These are phyloP conservation scores for Leccinellum luteum DNA, from an alignment of 768 basidiomycete species.

Conservation along the genomic window DNA sequence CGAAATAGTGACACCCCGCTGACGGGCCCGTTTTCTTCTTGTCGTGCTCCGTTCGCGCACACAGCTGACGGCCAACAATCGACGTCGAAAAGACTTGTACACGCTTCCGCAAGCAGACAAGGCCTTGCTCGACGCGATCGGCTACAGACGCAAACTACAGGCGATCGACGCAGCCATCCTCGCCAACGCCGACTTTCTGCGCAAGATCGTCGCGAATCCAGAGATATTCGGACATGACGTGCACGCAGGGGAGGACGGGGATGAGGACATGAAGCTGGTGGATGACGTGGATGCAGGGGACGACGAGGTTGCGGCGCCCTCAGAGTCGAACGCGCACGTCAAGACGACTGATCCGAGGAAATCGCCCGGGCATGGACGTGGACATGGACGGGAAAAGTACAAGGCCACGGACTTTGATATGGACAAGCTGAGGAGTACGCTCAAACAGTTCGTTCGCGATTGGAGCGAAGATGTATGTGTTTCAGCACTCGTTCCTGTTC, in stretches of 20 bases:
- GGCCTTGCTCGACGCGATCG: slow-evolving; percentile 60
- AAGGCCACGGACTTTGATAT: slow-evolving; percentile 71
- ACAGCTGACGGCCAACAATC: slow-evolving; percentile 58
- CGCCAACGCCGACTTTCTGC: slow-evolving; percentile 76
- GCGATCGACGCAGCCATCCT: slow-evolving; percentile 79
- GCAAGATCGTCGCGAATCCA: slow-evolving; percentile 67
- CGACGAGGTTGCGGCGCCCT: background rate
- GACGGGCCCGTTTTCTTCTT: background rate
- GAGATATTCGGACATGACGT: slow-evolving; percentile 72
- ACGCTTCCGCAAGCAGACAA: slow-evolving; percentile 68
- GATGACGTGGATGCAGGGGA: background rate
- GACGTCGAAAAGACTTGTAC: slow-evolving; percentile 75
- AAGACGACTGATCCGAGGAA: slow-evolving; percentile 12
- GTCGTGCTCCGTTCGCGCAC: background rate
- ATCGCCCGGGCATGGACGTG: background rate
- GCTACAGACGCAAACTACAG: slow-evolving; percentile 77
- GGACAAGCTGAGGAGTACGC: slow-evolving; percentile 88
- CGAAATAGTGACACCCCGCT: background rate
- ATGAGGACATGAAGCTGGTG: slow-evolving; percentile 19
- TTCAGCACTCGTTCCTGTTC: background rate
- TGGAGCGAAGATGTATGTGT: slow-evolving; percentile 78
- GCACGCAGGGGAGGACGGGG: slow-evolving; percentile 8
- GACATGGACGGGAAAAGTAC: slow-evolving; percentile 29
- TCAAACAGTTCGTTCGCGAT: slow-evolving; percentile 91
- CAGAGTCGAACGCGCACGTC: slow-evolving; percentile 24